Evolutionary conservation across 2,329 filamentous ascomycete genomes (phyloP), one percentile per base, ranked within the genome.

Genomic region (Cordyceps militaris): DNA sequence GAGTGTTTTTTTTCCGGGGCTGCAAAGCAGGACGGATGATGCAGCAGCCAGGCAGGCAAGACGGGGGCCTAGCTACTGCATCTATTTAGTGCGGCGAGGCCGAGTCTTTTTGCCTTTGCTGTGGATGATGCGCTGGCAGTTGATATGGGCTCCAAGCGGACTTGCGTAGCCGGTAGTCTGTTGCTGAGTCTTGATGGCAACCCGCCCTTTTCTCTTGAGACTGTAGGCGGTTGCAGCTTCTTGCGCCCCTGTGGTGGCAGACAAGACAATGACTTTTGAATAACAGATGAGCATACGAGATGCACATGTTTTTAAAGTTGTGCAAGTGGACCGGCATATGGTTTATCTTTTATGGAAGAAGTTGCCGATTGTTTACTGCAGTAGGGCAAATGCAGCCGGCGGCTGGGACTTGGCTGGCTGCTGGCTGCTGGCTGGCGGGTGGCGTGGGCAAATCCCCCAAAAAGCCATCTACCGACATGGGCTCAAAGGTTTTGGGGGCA

Each of bases 391-490:
- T 38, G 24, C 36, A 30, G 43, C 32, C 6, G 28, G 14, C 32
- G 44, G 53, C 53, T 49, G 32, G 42, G 32, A 21, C 26, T 16
- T 5, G 43, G 43, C 26, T 43, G 38, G n/a, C n/a, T n/a, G n/a
- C n/a, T n/a, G n/a, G n/a, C n/a, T n/a, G n/a, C n/a, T n/a, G n/a
- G 51, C 51, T 54, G 51, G 21, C 34, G 53, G 34, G 53, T 56
- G 44, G 53, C 53, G 53, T 56, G 53, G 44, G 21, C 5, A 38
- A 16, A 49, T 56, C 13, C 21, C 21, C n/a, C n/a, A n/a, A n/a
- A 42, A 30, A 38, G 44, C 53, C 26, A 56, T 56, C 53, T 56
- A 49, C 53, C 53, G 53, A 49, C 53, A 49, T 56, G 23, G 43
- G 32, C 30, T 21, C 34, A 46, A 8, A 38, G 38, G 23, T 42